Percentiles rank a stretch among this genome's conserved stretches.
Evolutionary conservation across 176 grass and related monocot genomes (phyloP).

Genomic region (Aegilops bicornis): DNA sequence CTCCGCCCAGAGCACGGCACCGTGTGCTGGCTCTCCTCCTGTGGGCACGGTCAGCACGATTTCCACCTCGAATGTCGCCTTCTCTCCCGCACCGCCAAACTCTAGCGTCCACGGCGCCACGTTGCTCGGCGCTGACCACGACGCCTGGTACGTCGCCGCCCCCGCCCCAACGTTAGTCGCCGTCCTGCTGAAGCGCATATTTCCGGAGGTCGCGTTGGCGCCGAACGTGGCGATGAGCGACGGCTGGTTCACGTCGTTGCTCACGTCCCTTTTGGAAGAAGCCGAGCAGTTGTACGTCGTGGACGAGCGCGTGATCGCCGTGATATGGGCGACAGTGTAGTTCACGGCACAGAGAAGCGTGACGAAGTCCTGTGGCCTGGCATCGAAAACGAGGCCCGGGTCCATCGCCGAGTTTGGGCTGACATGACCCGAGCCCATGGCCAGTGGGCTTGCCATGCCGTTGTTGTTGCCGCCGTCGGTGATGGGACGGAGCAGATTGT

Average conservation of each 20-base stretch:
- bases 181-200: constrained; percentile 22
- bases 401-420: constrained; percentile 53
- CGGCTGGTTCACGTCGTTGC: constrained; percentile 18
- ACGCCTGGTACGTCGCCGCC: neutral
- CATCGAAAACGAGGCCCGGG: constrained; percentile 64
- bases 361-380: constrained; percentile 33
- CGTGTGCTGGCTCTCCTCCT: neutral
- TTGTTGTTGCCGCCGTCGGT: constrained; percentile 3
- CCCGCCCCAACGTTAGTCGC: constrained; percentile 28
- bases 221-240: constrained; percentile 38
- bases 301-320: constrained; percentile 38
- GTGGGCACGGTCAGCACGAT: constrained; percentile 3
- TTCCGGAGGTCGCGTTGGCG: constrained; percentile 1
- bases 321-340: constrained; percentile 52
- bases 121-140: constrained; percentile 10
- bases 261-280: constrained; percentile 15
- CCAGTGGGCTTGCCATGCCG: constrained; percentile 36
- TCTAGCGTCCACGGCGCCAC: constrained; percentile 20
- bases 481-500: constrained; percentile 30
- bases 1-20: neutral
- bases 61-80: constrained; percentile 19
- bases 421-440: constrained; percentile 59
- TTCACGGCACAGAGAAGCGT: constrained; percentile 55
- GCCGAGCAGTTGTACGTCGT: constrained; percentile 20
- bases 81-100: constrained; percentile 24